Evolutionary conservation across 768 basidiomycete species (phyloP).

Genomic region (Podaxis sp.): DNA sequence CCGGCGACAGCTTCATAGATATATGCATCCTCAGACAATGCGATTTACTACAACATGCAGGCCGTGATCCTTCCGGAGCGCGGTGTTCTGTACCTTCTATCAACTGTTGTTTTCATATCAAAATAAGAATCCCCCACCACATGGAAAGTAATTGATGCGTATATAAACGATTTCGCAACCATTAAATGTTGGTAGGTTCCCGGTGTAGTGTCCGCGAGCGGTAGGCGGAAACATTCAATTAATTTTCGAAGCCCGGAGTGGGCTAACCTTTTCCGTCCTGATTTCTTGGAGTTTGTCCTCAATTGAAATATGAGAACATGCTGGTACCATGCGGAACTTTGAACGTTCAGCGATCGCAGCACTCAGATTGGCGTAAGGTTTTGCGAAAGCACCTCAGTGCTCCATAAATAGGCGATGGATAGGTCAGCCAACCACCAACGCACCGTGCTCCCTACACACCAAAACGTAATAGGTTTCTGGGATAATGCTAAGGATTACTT

Average conservation of each 20-base stretch:
- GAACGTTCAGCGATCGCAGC: not conserved
- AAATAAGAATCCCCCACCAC: not conserved
- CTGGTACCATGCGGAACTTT: not conserved
- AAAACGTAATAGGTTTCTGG: too few species aligned
- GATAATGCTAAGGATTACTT: too few species aligned
- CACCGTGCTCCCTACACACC: too few species aligned
- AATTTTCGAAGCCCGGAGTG: not conserved
- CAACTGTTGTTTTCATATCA: not conserved
- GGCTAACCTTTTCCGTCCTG: not conserved
- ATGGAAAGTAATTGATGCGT: not conserved
- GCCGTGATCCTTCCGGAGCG: not conserved
- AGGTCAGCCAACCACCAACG: too few species aligned
- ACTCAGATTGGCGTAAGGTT: not conserved
- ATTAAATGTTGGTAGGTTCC: not conserved
- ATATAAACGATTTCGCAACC: too few species aligned
- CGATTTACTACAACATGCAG: not conserved
- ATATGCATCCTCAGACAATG: not conserved
- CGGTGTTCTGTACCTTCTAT: not conserved
- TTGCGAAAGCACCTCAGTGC: not conserved
- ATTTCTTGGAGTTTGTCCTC: not conserved
- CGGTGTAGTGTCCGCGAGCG: not conserved
- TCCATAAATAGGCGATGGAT: not conserved
- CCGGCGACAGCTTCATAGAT: too few species aligned
- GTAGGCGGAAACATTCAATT: not conserved
- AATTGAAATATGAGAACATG: not conserved